Base-by-base conservation (phyloP, 2,329 filamentous ascomycete genomes). In the Pseudocercospora cruenta region DNA sequence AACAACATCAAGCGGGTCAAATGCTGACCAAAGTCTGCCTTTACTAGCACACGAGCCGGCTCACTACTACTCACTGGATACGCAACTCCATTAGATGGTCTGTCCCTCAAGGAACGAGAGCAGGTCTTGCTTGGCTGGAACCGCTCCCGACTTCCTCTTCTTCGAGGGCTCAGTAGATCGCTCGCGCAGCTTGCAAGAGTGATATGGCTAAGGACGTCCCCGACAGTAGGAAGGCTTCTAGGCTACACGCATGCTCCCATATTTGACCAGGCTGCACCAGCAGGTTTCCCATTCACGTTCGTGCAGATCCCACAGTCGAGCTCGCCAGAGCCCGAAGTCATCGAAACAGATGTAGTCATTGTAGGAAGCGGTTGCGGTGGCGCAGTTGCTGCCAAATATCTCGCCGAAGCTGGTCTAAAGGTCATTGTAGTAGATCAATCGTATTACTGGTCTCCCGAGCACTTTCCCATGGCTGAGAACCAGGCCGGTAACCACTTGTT, bases 301-400 rank as follows among this genome's bases (percentile, higher is more conserved):
- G 74, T 90, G 54, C 88, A 91, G 73, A 84, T 86, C 1, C 81
- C 86, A 0, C 81, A 82, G 4, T 22, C 62, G 1, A 47, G 60
- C 10, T 57, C 54, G 22, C 39, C 66, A 22, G 75, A 82, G 4
- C 82, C 87, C 0, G 87, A 89, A 68, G 83, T 84, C 2, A 80
- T 96, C 45, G 87, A 93, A 62, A 90, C 91, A 0, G 94, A 97
- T 77, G 88, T 96, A 0, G 87, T 96, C 47, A 88, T 97, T 65
- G 85, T 97, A 21, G 94, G 94, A 2, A 95, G 91, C 43, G 94
- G 94, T 28, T 96, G 92, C 72, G 94, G 94, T 68, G 93, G 91
- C 47, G 92, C 85, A 9, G 93, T 97, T 0, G 87, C 86, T 39
- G 93, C 94, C 24, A 94, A 94, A 78, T 90, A 91, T 59, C 81